Percentiles rank a stretch among this genome's conserved stretches.
phyloP scores from a whole-genome alignment of 202 grass and related monocot genomes.

The Sporobolus alterniflorus region DNA sequence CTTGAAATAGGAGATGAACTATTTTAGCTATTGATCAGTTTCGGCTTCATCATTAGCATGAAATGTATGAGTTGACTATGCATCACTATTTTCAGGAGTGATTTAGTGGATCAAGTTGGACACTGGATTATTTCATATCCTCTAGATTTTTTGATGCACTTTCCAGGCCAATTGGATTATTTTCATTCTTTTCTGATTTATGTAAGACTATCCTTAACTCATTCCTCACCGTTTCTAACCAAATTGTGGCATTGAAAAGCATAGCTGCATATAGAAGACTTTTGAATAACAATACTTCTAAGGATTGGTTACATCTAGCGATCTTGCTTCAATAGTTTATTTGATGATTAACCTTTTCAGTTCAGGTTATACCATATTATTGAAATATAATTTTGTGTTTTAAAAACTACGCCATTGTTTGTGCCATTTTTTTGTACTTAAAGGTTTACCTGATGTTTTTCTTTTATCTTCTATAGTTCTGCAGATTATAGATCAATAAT shows the following conservation, averaged over 20 bases:
- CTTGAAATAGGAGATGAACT: conserved; percentile 4
- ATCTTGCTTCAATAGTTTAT: no score
- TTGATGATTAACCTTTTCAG: no score
- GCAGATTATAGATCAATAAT: no score
- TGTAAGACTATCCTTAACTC: conserved; percentile 59
- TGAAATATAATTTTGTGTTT: no score
- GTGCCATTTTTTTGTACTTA: no score
- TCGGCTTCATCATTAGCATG: background rate
- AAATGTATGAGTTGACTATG: background rate
- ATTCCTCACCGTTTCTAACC: conserved; percentile 55
- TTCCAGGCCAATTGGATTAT: background rate
- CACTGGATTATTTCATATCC: conserved; percentile 97
- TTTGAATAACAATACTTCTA: no score
- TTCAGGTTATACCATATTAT: no score
- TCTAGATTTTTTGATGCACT: conserved; percentile 26
- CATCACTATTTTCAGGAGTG: conserved; percentile 62
- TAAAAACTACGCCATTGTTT: no score
- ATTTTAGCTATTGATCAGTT: background rate
- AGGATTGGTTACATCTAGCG: no score
- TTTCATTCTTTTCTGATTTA: conserved; percentile 12
- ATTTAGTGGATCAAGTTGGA: conserved; percentile 69
- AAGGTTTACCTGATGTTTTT: no score
- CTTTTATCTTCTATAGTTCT: no score
- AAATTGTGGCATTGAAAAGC: conserved; percentile 93
- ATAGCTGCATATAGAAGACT: conserved; percentile 95